A percentile compares a stretch with the other conserved stretches of the same genome.
Conservation (phyloP, 1,139 yeast species). For the Candida sp. region DNA sequence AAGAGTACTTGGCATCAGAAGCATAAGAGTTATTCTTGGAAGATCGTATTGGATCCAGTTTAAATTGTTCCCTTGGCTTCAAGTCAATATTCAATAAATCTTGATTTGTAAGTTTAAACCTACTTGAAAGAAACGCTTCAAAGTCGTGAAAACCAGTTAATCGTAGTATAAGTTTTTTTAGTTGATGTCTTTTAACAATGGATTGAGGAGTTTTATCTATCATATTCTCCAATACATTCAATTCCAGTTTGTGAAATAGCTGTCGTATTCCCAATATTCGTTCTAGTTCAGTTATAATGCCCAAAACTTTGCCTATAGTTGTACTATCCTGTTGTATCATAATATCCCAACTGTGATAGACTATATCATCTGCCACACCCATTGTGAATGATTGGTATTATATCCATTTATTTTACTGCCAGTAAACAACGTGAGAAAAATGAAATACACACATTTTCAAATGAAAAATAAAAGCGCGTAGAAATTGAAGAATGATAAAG, state of each 20-base stretch:
- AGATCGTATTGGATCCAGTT: too few relatives aligned
- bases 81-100: conserved; percentile 9
- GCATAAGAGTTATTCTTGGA: background rate
- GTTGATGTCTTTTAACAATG: conserved; percentile 24
- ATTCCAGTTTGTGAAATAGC: conserved; percentile 24
- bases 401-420: background rate
- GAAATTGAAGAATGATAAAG: too few relatives aligned
- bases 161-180: conserved; percentile 24
- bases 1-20: background rate
- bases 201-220: conserved; percentile 23
- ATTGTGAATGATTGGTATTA: background rate
- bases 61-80: too few relatives aligned
- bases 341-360: conserved; percentile 27
- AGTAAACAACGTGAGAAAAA: background rate
- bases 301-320: conserved; percentile 23
- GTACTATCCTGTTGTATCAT: conserved; percentile 16
- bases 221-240: conserved; percentile 21
- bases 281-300: conserved; percentile 26
- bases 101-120: conserved; percentile 16
- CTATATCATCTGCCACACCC: conserved; percentile 13
- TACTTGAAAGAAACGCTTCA: conserved; percentile 19
- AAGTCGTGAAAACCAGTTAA: conserved; percentile 22
- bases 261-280: conserved; percentile 15
- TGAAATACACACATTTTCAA: background rate
- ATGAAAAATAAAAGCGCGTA: too few relatives aligned